Conservation (phyloP, 1,139 yeast genomes). For the Sugiyamaella grinbergsii region DNA sequence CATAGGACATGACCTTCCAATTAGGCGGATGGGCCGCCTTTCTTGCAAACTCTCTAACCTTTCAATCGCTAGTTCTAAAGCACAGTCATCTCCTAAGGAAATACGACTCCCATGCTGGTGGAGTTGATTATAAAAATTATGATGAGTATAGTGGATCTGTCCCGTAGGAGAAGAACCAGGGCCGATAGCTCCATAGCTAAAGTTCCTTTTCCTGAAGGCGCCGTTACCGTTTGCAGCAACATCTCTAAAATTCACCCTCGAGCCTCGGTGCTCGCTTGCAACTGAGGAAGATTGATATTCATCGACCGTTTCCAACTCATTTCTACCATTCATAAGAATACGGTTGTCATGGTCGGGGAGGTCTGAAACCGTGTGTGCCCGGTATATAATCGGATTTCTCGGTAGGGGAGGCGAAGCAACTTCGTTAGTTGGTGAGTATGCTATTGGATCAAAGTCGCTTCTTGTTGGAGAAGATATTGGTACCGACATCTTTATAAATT, state of each 20-base stretch:
- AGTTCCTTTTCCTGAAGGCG: conserved; percentile 7
- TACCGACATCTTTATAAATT: no score
- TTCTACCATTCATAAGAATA: conserved; percentile 4
- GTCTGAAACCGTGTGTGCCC: not conserved
- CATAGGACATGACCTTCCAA: conserved; percentile 54
- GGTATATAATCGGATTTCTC: no score
- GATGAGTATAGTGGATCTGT: conserved; percentile 10
- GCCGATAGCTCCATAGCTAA: conserved; percentile 8
- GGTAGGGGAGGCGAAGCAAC: no score
- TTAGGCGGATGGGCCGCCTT: conserved; percentile 57
- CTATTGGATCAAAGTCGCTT: no score
- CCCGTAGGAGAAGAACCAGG: conserved; percentile 10
- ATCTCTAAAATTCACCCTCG: conserved; percentile 8
- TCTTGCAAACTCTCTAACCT: conserved; percentile 43
- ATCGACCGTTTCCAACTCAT: conserved; percentile 3
- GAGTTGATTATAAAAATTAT: conserved; percentile 14
- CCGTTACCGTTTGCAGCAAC: not conserved
- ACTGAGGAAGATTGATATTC: conserved; percentile 1
- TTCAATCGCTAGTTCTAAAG: conserved; percentile 17
- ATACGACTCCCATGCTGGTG: conserved; percentile 18
- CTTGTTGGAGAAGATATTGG: no score
- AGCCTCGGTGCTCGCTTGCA: conserved; percentile 1
- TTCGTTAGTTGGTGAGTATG: no score
- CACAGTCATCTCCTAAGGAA: conserved; percentile 13
- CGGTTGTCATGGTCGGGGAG: conserved; percentile 4